Percentiles rank a stretch among this genome's conserved stretches.
Evolutionary conservation across 768 basidiomycete species (phyloP).

Genomic region (Dioszegia aurantiaca): DNA sequence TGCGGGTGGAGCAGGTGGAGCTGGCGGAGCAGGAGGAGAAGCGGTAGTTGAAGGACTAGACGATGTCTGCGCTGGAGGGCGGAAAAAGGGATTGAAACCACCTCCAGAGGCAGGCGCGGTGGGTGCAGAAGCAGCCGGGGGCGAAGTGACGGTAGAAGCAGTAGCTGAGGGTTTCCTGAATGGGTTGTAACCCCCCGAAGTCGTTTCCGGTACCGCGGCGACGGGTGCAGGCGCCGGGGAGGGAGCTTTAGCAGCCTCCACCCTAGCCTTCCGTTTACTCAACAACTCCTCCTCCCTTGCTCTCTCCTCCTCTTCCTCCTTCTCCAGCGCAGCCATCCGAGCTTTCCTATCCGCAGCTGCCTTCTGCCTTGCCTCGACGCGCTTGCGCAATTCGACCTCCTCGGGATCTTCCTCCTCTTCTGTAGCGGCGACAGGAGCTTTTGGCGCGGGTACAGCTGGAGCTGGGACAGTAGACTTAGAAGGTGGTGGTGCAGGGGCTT

Average conservation of each 20-base stretch:
- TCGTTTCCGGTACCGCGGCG: too few relatives aligned
- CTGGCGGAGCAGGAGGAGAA: slow-evolving; percentile 25
- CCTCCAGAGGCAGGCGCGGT: slow-evolving; percentile 42
- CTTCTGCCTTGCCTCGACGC: slow-evolving; percentile 70
- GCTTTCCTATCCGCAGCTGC: slow-evolving; percentile 66
- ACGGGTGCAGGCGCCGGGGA: slow-evolving; percentile 39
- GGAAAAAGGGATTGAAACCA: slow-evolving; percentile 74
- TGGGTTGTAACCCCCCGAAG: slow-evolving; percentile 43
- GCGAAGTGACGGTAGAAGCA: slow-evolving; percentile 16
- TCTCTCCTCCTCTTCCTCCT: slow-evolving; percentile 67
- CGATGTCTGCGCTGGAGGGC: slow-evolving; percentile 49
- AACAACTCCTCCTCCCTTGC: slow-evolving; percentile 57
- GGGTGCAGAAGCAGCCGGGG: slow-evolving; percentile 52
- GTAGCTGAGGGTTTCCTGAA: slow-evolving; percentile 36
- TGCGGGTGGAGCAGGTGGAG: slow-evolving; percentile 36
- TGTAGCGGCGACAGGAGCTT: slow-evolving; percentile 26
- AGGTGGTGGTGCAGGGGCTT: slow-evolving; percentile 25
- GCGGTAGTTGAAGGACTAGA: slow-evolving; percentile 43
- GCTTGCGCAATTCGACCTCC: slow-evolving; percentile 66
- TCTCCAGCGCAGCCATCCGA: slow-evolving; percentile 59
- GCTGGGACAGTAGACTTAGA: slow-evolving; percentile 12
- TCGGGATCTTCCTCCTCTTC: slow-evolving; percentile 64
- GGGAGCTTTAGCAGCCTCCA: slow-evolving; percentile 9
- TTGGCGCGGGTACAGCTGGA: slow-evolving; percentile 15
- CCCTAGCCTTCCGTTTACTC: slow-evolving; percentile 25